Evolutionary conservation across 495 filamentous ascomycete genomes (phyloP).

Genomic region (Schizothecium vesticola): DNA sequence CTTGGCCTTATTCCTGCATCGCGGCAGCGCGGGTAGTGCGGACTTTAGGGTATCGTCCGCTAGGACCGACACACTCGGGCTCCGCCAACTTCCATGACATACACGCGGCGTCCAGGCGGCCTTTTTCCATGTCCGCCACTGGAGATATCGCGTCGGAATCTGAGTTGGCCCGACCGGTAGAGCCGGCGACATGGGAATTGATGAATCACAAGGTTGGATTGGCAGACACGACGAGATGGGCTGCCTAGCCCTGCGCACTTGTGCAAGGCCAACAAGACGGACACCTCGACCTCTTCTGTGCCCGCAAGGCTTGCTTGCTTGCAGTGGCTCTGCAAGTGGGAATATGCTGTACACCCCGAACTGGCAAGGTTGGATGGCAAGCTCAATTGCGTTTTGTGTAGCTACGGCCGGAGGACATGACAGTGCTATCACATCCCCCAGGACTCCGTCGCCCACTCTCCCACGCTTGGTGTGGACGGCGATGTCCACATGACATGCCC

Average conservation of each 20-base stretch:
- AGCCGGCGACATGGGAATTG: slow-evolving; percentile 18
- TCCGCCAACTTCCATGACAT: background rate
- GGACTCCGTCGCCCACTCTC: no score
- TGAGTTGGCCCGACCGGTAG: slow-evolving; percentile 5
- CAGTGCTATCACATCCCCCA: no score
- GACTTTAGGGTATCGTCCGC: slow-evolving; percentile 5
- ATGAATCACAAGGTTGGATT: slow-evolving; percentile 17
- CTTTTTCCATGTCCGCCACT: background rate
- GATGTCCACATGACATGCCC: background rate
- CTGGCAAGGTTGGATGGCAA: background rate
- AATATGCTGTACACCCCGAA: background rate
- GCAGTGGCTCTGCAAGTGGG: background rate
- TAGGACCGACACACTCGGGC: background rate
- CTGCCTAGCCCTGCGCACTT: slow-evolving; percentile 12
- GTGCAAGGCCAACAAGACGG: background rate
- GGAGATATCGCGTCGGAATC: background rate
- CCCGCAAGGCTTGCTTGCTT: background rate
- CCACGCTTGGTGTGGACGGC: no score
- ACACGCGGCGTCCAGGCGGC: background rate
- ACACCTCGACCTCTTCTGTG: background rate
- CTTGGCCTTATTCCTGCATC: background rate
- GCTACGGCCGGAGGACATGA: background rate
- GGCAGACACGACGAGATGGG: background rate
- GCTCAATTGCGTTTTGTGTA: background rate
- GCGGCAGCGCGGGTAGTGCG: background rate